Base-by-base conservation (phyloP, 495 filamentous ascomycete species). In the Aspergillus sparsus region DNA sequence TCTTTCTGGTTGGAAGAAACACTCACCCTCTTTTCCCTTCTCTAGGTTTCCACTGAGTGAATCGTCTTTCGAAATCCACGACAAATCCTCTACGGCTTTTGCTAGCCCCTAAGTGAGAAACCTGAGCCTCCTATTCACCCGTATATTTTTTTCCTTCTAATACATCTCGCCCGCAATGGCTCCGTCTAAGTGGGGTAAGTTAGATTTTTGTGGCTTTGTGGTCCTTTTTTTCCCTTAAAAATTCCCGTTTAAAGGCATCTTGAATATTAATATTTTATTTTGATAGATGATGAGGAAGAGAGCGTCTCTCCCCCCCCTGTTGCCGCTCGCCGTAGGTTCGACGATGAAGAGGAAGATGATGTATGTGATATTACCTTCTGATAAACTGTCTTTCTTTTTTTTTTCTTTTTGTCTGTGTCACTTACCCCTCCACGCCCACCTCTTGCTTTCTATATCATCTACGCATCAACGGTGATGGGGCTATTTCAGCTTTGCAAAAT, bases 281-380 rank as follows among this genome's bases (percentile, higher is more conserved):
- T 53, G 13, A 54, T 41, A 80, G 89, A 93, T 54, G 88, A 92
- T 59, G 84, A 91, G 55, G 84, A 91, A 58, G 84, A 83, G 57
- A 84, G 83, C 49, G 80, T 78, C 68, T 79, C 84, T 18, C 85
- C 88, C 46, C 83, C 91, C 44, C 83, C 86, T 41, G 76, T 82
- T 21, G 81, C 78, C 45, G 75, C 81, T 39, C 80, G 84, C 57
- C 83, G 87, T 65, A 74, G 82, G 72, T 97, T 94, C 67, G 92
- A 95, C 64, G 94, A 99, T 67, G 93, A 97, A 69, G 93, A 96
- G 72, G 90, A 86, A 35, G 92, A 94, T 49, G 92, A 97, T 75
- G 93, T 93, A 84, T 71, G 83, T 55, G 16, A 60, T 53, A 55
- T 60, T 55, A 33, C 49, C 12, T 37, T 41, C n/a, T 36, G 51